Base-by-base conservation (phyloP, 2,329 filamentous ascomycete genomes). In the Monilinia fructicola region DNA sequence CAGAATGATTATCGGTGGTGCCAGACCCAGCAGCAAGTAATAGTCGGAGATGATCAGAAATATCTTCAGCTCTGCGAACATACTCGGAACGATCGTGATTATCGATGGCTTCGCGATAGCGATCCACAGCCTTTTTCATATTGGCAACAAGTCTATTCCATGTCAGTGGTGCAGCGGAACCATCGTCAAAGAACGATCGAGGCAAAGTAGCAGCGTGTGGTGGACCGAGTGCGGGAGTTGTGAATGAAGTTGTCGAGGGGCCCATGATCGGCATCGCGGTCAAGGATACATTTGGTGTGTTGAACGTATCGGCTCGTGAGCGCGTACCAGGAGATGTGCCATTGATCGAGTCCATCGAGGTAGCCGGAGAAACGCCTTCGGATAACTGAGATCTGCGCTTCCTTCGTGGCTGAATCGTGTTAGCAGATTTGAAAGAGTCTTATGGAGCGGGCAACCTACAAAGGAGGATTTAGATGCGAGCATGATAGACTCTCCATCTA, bases 1-100 rank as follows among this genome's bases (percentile, higher is more conserved):
- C 95, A 26, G 95, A 98, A 77, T 99, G 95, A 76, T 99, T 99
- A 79, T 99, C 95, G 0, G 95, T 99, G 1, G 95, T 99, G 65
- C 94, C 93, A 44, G 95, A 99, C 11, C 93, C 95, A 65, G 95
- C 95, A 40, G 93, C 93, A n/a, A 99, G 86, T 10, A 99, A 85
- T 71, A 98, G 84, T 65, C 95, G 90, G 66, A 99, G 82, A 77
- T 99, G 94, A 77, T 99, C 95, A 6, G 95, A 98, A 63, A 99
- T 97, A 76, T 99, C 94, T 78, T 99, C 95, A n/a, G 95, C 95
- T 69, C 91, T 87, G 67, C 90, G 89, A 35, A 98, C 95, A 77
- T 96, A 98, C 76, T 98, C 93, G 2, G 93, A 91, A 35, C 93
- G 88, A 74, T 90, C 88, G 69, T 89, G 90, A 73, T 88, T 90